Conservation (phyloP, 768 basidiomycete species). For the Kockovaella imperatae region DNA sequence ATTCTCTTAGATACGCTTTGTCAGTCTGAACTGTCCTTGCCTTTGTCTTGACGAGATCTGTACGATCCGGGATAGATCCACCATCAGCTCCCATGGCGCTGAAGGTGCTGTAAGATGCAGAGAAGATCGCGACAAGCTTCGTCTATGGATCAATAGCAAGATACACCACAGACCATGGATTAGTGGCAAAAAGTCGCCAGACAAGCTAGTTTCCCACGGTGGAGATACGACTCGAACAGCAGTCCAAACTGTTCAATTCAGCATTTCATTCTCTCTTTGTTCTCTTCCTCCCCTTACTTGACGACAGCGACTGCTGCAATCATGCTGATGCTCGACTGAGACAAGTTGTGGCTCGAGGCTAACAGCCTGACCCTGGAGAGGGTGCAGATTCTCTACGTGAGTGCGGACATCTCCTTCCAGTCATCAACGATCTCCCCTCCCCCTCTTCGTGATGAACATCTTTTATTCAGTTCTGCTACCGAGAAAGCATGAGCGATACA, state of each 20-base stretch:
- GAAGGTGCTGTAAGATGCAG: background rate
- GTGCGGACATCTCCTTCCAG: too few species aligned
- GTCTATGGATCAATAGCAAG: background rate
- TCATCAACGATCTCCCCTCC: background rate
- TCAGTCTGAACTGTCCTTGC: conserved; percentile 74
- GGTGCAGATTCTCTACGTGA: too few species aligned
- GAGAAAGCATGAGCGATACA: conserved; percentile 40
- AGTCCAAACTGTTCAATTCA: too few species aligned
- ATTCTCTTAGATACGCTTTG: conserved; percentile 76
- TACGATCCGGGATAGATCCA: conserved; percentile 46
- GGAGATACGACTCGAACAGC: too few species aligned
- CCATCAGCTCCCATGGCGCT: conserved; percentile 38
- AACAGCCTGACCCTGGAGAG: too few species aligned
- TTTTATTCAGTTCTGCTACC: conserved; percentile 43
- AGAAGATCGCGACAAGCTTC: background rate
- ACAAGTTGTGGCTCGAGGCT: too few species aligned
- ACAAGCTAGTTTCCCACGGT: too few species aligned
- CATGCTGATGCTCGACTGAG: too few species aligned
- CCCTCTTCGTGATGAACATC: conserved; percentile 31
- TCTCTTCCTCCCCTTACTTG: too few species aligned
- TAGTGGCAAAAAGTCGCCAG: too few species aligned
- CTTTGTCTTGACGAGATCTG: conserved; percentile 46
- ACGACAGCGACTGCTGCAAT: too few species aligned
- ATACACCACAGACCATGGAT: background rate
- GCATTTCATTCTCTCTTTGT: too few species aligned